phyloP scores from a whole-genome alignment of 768 basidiomycete species.

The Russula virescens region DNA sequence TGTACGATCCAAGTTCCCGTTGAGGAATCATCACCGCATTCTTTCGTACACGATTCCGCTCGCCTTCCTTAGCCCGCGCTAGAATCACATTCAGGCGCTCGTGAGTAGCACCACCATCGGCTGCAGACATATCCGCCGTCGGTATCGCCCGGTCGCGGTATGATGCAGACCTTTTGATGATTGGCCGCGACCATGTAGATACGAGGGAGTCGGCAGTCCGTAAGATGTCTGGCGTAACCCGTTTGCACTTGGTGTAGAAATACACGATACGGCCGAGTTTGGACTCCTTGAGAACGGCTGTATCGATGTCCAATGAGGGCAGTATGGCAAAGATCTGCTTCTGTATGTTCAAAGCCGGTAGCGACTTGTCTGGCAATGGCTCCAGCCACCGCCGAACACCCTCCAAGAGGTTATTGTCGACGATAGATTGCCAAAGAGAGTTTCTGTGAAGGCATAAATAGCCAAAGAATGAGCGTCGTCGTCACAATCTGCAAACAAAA shows the following conservation, averaged over 20 bases:
- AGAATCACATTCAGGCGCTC: conserved; percentile 66
- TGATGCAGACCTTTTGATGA: conserved; percentile 82
- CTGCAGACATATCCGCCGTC: conserved; percentile 40
- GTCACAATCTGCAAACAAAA: background rate
- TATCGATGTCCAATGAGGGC: conserved; percentile 89
- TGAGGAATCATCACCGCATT: conserved; percentile 83
- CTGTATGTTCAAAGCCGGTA: conserved; percentile 95
- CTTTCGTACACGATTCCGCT: conserved; percentile 64
- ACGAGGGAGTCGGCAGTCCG: conserved; percentile 82
- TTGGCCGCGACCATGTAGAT: conserved; percentile 81
- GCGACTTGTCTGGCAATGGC: conserved; percentile 84
- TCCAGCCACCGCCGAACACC: conserved; percentile 90
- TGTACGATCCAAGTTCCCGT: conserved; percentile 68
- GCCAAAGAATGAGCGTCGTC: background rate
- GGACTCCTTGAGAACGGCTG: conserved; percentile 83
- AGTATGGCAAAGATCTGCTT: conserved; percentile 82
- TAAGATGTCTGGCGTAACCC: conserved; percentile 75
- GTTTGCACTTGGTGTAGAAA: conserved; percentile 95
- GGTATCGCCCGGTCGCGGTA: conserved; percentile 73
- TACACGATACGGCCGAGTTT: conserved; percentile 83
- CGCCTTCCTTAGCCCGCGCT: conserved; percentile 58
- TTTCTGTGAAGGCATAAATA: conserved; percentile 46
- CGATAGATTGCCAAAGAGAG: conserved; percentile 83
- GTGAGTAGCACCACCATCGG: conserved; percentile 34
- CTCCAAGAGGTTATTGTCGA: conserved; percentile 91